These are phyloP conservation scores for Sphaerobolus stellatus DNA, from an alignment of 1,284 basidiomycete genomes.

Conservation along the genomic window DNA sequence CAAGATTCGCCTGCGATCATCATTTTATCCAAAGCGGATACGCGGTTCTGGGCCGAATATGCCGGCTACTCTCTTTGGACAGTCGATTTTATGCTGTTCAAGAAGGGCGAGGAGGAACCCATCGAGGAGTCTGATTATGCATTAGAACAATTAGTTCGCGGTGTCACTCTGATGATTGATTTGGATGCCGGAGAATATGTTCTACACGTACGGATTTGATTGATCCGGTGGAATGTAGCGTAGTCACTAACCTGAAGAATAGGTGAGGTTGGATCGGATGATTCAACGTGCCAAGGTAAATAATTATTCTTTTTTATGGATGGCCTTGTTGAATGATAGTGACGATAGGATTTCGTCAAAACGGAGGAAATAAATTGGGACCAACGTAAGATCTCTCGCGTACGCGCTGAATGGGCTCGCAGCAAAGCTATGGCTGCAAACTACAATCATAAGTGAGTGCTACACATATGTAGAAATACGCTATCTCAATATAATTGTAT, in stretches of 20 bases:
- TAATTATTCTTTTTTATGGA: background rate
- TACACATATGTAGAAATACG: background rate
- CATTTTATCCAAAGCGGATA: conserved; percentile 48
- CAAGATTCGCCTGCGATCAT: conserved; percentile 39
- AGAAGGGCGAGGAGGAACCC: conserved; percentile 37
- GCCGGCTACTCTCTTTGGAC: conserved; percentile 34
- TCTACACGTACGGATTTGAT: conserved; percentile 42
- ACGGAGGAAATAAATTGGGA: conserved; percentile 28
- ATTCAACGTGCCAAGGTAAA: conserved; percentile 13
- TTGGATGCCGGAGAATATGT: conserved; percentile 50
- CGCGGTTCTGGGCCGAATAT: conserved; percentile 41
- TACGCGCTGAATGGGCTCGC: conserved; percentile 41
- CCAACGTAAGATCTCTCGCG: conserved; percentile 32
- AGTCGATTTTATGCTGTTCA: conserved; percentile 49
- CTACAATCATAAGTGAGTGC: conserved; percentile 37
- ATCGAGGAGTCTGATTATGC: conserved; percentile 36
- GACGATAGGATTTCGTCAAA: background rate
- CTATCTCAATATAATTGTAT: background rate
- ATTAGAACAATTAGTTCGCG: background rate
- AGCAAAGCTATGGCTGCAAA: conserved; percentile 47
- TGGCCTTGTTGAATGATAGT: too few species aligned
- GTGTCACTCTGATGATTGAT: conserved; percentile 35
- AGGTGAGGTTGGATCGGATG: conserved; percentile 41
- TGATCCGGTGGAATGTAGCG: background rate
- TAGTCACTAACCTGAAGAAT: background rate